Evolutionary conservation across 2,329 filamentous ascomycete genomes (phyloP).

Genomic region (Aspergillus unguis): DNA sequence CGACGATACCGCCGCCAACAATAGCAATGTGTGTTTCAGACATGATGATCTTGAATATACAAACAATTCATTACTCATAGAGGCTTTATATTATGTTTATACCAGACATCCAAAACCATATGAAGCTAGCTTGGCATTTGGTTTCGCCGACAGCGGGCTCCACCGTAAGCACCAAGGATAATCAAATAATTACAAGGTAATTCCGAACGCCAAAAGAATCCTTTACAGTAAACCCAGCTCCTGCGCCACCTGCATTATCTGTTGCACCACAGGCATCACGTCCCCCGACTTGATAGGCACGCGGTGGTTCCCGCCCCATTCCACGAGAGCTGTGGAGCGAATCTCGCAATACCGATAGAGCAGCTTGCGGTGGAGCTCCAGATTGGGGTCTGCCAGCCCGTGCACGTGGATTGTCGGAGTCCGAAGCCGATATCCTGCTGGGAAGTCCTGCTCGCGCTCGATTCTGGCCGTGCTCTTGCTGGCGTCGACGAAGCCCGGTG

Average conservation of each 20-base stretch:
- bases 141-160: not conserved
- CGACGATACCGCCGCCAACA: not conserved
- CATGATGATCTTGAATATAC: no score
- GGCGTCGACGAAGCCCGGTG: not conserved
- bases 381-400: slow-evolving; percentile 53
- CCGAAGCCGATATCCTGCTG: not conserved
- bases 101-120: no score
- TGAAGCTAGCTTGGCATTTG: no score
- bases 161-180: not conserved
- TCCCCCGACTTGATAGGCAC: slow-evolving; percentile 66
- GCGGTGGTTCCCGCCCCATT: slow-evolving; percentile 71
- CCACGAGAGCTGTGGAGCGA: slow-evolving; percentile 55
- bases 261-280: slow-evolving; percentile 39
- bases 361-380: slow-evolving; percentile 2
- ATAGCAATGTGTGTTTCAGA: not conserved
- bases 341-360: slow-evolving; percentile 53
- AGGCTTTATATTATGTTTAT: not conserved
- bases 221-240: not conserved
- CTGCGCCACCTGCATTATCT: not conserved
- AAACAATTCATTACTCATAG: not conserved
- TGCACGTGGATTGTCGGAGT: slow-evolving; percentile 67
- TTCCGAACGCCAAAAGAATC: not conserved
- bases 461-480: not conserved
- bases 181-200: not conserved
- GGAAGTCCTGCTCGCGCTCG: not conserved